Conservation (phyloP, 345 rosid species). For the Salix suchowensis region DNA sequence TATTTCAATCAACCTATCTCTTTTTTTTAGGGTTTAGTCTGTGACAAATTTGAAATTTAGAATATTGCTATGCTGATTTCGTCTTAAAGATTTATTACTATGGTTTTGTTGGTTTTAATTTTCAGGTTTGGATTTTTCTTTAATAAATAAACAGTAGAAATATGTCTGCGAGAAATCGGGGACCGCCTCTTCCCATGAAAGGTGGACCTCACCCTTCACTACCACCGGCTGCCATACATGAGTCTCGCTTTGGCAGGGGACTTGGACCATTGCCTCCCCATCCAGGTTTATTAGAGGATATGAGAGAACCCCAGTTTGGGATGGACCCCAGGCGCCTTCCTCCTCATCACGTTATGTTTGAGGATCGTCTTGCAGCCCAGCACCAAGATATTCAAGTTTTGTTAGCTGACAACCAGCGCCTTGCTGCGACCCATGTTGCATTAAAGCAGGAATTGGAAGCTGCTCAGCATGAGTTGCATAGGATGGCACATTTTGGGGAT, state of each 20-base stretch:
- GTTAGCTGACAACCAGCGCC: conserved; percentile 76
- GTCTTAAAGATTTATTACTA: no score
- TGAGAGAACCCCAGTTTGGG: conserved; percentile 55
- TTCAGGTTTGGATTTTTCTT: no score
- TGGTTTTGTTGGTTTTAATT: no score
- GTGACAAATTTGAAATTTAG: no score
- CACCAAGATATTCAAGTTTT: conserved; percentile 86
- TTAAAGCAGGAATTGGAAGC: conserved; percentile 89
- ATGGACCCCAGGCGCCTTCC: conserved; percentile 55
- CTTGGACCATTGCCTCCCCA: conserved; percentile 45
- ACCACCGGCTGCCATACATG: not conserved
- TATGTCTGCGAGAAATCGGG: conserved; percentile 44
- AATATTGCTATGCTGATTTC: no score
- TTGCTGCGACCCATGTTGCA: conserved; percentile 90
- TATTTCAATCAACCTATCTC: no score
- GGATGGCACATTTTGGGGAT: conserved; percentile 58
- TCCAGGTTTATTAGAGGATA: conserved; percentile 55
- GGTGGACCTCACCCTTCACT: conserved; percentile 5
- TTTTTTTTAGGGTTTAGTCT: no score
- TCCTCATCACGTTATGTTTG: conserved; percentile 56
- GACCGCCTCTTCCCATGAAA: conserved; percentile 30
- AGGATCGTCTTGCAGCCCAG: conserved; percentile 73
- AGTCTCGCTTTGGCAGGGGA: conserved; percentile 23
- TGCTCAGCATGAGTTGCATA: conserved; percentile 70
- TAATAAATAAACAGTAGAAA: not conserved